Conservation (phyloP, 805 yeast genomes). For the Wickerhamomyces subpelliculosus region DNA sequence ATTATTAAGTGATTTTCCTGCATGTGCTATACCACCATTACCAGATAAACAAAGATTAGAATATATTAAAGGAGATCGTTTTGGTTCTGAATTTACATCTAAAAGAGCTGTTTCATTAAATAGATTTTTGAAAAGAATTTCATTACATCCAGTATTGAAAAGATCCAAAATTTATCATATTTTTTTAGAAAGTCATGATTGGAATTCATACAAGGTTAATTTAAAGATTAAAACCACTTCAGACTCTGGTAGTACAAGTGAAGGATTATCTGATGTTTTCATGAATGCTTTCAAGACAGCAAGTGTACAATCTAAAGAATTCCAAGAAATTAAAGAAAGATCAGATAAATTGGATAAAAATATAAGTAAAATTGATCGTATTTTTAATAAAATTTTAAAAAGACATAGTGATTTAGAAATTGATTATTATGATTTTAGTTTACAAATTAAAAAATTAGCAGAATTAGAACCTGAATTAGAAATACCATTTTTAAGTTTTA, state of each 20-base stretch:
- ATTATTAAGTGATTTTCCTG: slow-evolving; percentile 71
- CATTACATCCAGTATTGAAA: slow-evolving; percentile 66
- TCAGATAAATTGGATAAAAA: slow-evolving; percentile 83
- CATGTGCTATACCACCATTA: slow-evolving; percentile 83
- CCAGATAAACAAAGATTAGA: slow-evolving; percentile 91
- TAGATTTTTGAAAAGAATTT: slow-evolving; percentile 65
- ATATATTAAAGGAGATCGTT: slow-evolving; percentile 90
- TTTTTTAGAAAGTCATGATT: slow-evolving; percentile 67
- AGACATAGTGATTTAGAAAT: slow-evolving; percentile 65
- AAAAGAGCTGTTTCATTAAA: slow-evolving; percentile 77
- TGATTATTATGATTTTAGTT: slow-evolving; percentile 67
- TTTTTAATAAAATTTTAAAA: slow-evolving; percentile 64
- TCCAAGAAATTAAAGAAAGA: slow-evolving; percentile 74
- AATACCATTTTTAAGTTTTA: slow-evolving; percentile 33
- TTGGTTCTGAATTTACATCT: slow-evolving; percentile 74
- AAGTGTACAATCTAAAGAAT: slow-evolving; percentile 61
- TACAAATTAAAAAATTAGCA: slow-evolving; percentile 63
- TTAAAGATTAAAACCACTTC: slow-evolving; percentile 28
- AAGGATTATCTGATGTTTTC: slow-evolving; percentile 81
- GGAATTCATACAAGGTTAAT: slow-evolving; percentile 62
- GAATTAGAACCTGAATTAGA: slow-evolving; percentile 40
- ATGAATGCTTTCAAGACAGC: slow-evolving; percentile 91
- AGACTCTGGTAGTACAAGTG: slow-evolving; percentile 28
- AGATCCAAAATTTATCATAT: slow-evolving; percentile 64
- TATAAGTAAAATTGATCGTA: slow-evolving; percentile 67